Evolutionary conservation across 345 rosid genomes (phyloP).

Genomic region (Atalantia buxifolia): DNA sequence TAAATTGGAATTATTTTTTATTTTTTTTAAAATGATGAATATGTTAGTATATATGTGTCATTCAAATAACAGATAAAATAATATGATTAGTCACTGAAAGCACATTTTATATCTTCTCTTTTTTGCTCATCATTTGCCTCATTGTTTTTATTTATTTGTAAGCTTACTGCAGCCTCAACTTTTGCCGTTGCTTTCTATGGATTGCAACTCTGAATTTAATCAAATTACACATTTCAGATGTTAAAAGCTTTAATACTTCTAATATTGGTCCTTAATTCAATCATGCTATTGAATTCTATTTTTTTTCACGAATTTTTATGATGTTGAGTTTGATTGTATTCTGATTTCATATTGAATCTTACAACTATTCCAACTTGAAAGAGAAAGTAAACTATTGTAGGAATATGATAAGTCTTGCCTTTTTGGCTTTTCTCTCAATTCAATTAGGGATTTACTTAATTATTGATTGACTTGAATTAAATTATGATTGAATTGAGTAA

Average conservation of each 20-base stretch:
- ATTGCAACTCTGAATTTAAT: background rate
- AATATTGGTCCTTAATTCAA: background rate
- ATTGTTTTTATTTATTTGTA: background rate
- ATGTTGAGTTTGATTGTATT: too few species aligned
- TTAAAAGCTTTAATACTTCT: background rate
- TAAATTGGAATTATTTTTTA: background rate
- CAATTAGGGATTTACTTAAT: too few species aligned
- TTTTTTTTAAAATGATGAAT: background rate
- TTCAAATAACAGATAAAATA: background rate
- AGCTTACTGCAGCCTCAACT: background rate
- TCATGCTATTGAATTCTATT: too few species aligned
- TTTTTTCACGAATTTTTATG: too few species aligned
- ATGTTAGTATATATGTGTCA: background rate
- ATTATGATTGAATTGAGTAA: too few species aligned
- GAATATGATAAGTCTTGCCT: too few species aligned
- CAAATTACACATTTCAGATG: too few species aligned
- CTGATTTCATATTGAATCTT: too few species aligned
- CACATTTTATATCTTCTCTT: background rate
- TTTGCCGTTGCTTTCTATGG: background rate
- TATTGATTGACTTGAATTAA: too few species aligned
- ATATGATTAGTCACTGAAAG: background rate
- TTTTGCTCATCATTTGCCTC: background rate
- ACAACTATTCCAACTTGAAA: too few species aligned
- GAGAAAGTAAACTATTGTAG: too few species aligned
- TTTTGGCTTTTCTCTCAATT: too few species aligned